Percentiles rank a stretch among this genome's conserved stretches.
Conservation (phyloP, 192 early-diverging fungal genomes). For the Backusella liffmaniae region DNA sequence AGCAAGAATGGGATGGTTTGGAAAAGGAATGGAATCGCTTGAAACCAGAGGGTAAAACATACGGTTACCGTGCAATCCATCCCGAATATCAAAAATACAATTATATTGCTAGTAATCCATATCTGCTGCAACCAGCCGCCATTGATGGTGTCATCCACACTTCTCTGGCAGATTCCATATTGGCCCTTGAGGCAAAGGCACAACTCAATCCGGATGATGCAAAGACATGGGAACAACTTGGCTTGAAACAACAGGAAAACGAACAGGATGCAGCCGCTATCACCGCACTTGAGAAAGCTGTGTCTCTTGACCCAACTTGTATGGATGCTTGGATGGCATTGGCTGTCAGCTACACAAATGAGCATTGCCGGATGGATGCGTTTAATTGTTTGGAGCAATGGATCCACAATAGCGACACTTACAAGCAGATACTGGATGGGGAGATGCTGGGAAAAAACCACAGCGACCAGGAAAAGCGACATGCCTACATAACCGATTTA, state of each 20-base stretch:
- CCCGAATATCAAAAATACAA: constrained; percentile 67
- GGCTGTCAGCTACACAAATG: constrained; percentile 94
- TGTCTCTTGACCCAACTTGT: constrained; percentile 67
- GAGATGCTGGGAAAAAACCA: constrained; percentile 30
- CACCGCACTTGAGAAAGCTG: constrained; percentile 80
- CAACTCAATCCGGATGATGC: constrained; percentile 80
- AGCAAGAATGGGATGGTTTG: constrained; percentile 68
- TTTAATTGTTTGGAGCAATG: constrained; percentile 90
- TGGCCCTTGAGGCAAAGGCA: constrained; percentile 88
- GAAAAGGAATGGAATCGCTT: constrained; percentile 70
- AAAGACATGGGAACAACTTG: constrained; percentile 81
- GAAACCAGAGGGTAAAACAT: constrained; percentile 21
- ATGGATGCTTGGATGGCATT: constrained; percentile 84
- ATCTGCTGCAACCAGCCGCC: constrained; percentile 45
- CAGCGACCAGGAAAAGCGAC: constrained; percentile 49
- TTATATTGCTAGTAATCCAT: constrained; percentile 79
- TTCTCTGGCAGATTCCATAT: constrained; percentile 83
- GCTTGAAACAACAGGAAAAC: constrained; percentile 93
- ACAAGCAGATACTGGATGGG: constrained; percentile 47
- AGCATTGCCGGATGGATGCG: constrained; percentile 79
- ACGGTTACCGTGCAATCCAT: constrained; percentile 53
- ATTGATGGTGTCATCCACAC: constrained; percentile 49
- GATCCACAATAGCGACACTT: constrained; percentile 73
- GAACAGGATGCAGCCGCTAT: constrained; percentile 93
- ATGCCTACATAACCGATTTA: constrained; percentile 69